Evolutionary conservation across 2,329 filamentous ascomycete genomes (phyloP), one percentile per base, ranked within the genome.

Genomic region (Paraphoma chrysanthemicola): DNA sequence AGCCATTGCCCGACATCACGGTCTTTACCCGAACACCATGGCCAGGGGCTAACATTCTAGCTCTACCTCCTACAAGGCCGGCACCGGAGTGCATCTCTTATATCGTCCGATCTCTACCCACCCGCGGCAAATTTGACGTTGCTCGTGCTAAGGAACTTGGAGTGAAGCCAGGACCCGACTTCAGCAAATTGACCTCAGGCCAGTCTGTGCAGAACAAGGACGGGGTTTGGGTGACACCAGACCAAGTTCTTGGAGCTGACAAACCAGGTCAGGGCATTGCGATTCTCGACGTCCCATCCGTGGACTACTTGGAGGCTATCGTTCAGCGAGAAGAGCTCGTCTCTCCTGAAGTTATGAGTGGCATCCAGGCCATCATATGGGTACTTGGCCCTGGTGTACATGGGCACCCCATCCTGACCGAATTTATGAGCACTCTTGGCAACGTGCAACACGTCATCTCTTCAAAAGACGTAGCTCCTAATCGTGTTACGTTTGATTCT

Each of bases 71-170:
- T 0, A 91, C 91, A 0, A 78, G 81, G 17, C 89, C 88, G 5
- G 86, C 86, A 0, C 80, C 81, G 29, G 87, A 88, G 45, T 88
- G 92, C 6, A 81, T 97, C 65, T 96, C 90, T 55, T 99, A 99
- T 76, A 89, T 99, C 55, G 84, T 96, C 71, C 91, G 92, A 65
- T 87, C 86, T 51, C 87, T 92, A 60, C 82, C 88, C 38, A 84
- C 90, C 51, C 86, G 95, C 51, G 95, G 95, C 50, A 94, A 90
- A 68, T 97, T 99, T 70, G 83, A 91, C 57, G 79, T 86, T 0
- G 73, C 83, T 46, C 86, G 82, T 54, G 94, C 93, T 0, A 82
- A 79, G 58, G 81, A 79, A 29, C 78, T 93, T 2, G 89, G 89
- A 1, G 85, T 98, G 0, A 77, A 79, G 17, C 83, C 80, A 50